A percentile compares a stretch with the other conserved stretches of the same genome.
Conservation (phyloP, 768 basidiomycete genomes). For the Xanthoconium purpureum region DNA sequence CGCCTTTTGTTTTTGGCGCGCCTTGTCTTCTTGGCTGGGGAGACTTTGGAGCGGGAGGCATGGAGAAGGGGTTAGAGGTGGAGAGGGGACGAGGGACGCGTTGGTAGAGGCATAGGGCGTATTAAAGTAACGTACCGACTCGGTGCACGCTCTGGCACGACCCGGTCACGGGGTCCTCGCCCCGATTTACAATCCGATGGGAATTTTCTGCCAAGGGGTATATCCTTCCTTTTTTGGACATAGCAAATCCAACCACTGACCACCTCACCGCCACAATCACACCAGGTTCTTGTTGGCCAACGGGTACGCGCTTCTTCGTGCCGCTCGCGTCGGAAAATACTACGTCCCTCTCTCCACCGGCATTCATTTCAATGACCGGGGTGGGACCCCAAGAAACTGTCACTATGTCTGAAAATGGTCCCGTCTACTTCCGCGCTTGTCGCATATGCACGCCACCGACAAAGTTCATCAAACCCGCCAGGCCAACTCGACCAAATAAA, state of each 20-base stretch:
- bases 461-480: constrained; percentile 16
- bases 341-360: constrained; percentile 2
- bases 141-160: constrained; percentile 2
- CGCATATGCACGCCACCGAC: constrained; percentile 29
- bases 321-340: constrained; percentile 17
- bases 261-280: constrained; percentile 10
- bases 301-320: not conserved
- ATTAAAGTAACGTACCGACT: constrained; percentile 30
- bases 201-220: constrained; percentile 17
- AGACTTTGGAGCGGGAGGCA: constrained; percentile 42
- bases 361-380: constrained; percentile 5
- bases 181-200: constrained; percentile 18
- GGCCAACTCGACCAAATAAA: not conserved
- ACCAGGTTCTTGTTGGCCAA: not conserved
- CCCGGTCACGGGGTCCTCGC: constrained; percentile 24
- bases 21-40: constrained; percentile 42
- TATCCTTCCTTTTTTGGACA: constrained; percentile 17
- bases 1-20: constrained; percentile 74
- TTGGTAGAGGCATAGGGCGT: constrained; percentile 25
- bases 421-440: constrained; percentile 33
- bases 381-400: constrained; percentile 8
- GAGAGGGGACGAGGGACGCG: constrained; percentile 17
- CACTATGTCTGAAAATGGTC: constrained; percentile 27
- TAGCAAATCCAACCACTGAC: constrained; percentile 13
- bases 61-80: constrained; percentile 4